These are phyloP conservation scores for Fonsecaea pugnacius DNA, from an alignment of 2,329 filamentous ascomycete genomes.

Conservation along the genomic window DNA sequence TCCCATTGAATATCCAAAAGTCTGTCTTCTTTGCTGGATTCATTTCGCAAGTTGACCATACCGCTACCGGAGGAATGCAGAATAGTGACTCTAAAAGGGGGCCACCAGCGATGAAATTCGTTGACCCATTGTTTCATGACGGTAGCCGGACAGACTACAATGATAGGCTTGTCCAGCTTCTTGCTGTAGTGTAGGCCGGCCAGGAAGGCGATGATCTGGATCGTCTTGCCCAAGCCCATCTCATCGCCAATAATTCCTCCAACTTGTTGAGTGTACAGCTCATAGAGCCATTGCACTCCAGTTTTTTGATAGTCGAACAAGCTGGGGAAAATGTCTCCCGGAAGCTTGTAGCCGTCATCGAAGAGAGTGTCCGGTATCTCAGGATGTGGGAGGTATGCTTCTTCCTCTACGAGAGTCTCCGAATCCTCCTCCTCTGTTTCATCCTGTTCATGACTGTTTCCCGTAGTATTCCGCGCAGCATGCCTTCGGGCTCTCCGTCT, in stretches of 20 bases:
- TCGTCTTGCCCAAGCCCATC: conserved; percentile 98
- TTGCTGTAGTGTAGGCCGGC: conserved; percentile 91
- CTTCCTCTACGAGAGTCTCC: conserved; percentile 45
- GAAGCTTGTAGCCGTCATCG: conserved; percentile 76
- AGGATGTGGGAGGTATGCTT: conserved; percentile 88
- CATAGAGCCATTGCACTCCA: conserved; percentile 93
- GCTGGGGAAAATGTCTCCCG: conserved; percentile 89
- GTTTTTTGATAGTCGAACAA: conserved; percentile 98
- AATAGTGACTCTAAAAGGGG: conserved; percentile 94
- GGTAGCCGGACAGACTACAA: conserved; percentile 91
- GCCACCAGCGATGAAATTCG: conserved; percentile 99
- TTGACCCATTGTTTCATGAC: conserved; percentile 98
- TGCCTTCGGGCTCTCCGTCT: conserved; percentile 63
- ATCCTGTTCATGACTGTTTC: conserved; percentile 45
- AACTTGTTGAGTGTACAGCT: conserved; percentile 84
- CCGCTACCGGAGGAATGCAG: conserved; percentile 94
- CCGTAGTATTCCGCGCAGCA: conserved; percentile 40
- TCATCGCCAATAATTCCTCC: conserved; percentile 96
- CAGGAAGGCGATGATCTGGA: conserved; percentile 78
- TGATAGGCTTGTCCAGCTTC: conserved; percentile 78
- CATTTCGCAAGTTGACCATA: conserved; percentile 77
- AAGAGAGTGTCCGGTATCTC: conserved; percentile 76
- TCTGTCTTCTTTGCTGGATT: conserved; percentile 65
- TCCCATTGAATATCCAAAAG: conserved; percentile 63
- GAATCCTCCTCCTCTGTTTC: conserved; percentile 47